Conservation (phyloP, 1,284 basidiomycete genomes). For the Afroboletus lepidellus region DNA sequence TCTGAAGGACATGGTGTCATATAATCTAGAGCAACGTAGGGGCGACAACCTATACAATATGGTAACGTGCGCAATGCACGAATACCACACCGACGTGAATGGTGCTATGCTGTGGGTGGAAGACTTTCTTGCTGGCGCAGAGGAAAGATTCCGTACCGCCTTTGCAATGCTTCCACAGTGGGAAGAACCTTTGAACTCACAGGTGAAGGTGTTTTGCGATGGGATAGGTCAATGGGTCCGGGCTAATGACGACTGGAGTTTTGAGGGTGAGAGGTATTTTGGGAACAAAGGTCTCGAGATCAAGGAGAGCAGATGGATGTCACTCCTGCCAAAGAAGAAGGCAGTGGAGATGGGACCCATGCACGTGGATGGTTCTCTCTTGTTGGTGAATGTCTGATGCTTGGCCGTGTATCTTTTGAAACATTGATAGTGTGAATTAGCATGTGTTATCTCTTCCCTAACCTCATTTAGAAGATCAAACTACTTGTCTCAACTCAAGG, state of each 20-base stretch:
- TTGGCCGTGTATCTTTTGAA: no score
- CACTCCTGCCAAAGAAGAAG: not conserved
- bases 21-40: slow-evolving; percentile 38
- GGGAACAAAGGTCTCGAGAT: not conserved
- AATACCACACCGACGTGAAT: slow-evolving; percentile 11
- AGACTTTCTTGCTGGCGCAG: not conserved
- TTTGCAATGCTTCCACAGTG: not conserved
- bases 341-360: not conserved
- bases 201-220: no score
- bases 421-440: no score
- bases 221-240: no score
- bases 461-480: no score
- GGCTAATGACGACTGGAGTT: no score
- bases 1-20: slow-evolving; percentile 33
- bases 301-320: not conserved
- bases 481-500: no score
- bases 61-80: slow-evolving; percentile 40
- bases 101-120: not conserved
- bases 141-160: not conserved
- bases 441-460: no score
- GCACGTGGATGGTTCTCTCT: not conserved
- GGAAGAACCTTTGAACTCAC: no score
- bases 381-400: no score
- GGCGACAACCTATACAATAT: slow-evolving; percentile 41
- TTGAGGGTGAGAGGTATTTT: no score